phyloP scores from a whole-genome alignment of 805 yeast species.

The Yarrowia alimentaria region DNA sequence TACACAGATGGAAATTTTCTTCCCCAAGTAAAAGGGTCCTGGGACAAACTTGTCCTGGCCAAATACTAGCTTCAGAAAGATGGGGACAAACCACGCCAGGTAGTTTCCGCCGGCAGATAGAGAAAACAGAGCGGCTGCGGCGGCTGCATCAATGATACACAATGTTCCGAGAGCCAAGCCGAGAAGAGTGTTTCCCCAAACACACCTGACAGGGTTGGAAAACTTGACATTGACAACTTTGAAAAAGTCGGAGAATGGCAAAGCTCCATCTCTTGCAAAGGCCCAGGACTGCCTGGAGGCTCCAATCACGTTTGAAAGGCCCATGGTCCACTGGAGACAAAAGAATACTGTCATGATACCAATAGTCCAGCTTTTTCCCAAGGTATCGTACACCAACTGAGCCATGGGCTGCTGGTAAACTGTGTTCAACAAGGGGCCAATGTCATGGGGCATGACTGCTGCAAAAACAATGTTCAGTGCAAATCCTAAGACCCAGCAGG shows the following conservation, averaged over 20 bases:
- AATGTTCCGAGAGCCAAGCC: slow-evolving; percentile 56
- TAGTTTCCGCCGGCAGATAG: slow-evolving; percentile 61
- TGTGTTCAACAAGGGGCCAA: slow-evolving; percentile 45
- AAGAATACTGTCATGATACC: slow-evolving; percentile 60
- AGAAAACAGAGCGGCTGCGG: slow-evolving; percentile 65
- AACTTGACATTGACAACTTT: slow-evolving; percentile 55
- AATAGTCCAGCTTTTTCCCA: slow-evolving; percentile 64
- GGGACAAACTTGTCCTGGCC: slow-evolving; percentile 55
- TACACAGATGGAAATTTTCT: slow-evolving; percentile 45
- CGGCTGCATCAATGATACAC: slow-evolving; percentile 56
- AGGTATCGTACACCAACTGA: slow-evolving; percentile 58
- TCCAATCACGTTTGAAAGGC: slow-evolving; percentile 60
- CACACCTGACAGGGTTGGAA: slow-evolving; percentile 66
- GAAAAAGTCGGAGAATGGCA: slow-evolving; percentile 57
- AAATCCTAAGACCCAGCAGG: slow-evolving; percentile 60
- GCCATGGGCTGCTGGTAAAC: slow-evolving; percentile 62
- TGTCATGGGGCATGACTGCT: slow-evolving; percentile 52
- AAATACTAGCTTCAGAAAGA: slow-evolving; percentile 49
- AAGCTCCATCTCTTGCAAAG: slow-evolving; percentile 69
- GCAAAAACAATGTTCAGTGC: slow-evolving; percentile 51
- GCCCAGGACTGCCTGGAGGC: slow-evolving; percentile 72
- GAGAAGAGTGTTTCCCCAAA: slow-evolving; percentile 51
- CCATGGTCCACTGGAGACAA: slow-evolving; percentile 64
- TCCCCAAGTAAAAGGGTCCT: slow-evolving; percentile 67
- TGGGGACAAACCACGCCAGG: slow-evolving; percentile 64